Evolutionary conservation across 2,329 filamentous ascomycete genomes (phyloP).

Genomic region (Aspergillus quadricinctus): DNA sequence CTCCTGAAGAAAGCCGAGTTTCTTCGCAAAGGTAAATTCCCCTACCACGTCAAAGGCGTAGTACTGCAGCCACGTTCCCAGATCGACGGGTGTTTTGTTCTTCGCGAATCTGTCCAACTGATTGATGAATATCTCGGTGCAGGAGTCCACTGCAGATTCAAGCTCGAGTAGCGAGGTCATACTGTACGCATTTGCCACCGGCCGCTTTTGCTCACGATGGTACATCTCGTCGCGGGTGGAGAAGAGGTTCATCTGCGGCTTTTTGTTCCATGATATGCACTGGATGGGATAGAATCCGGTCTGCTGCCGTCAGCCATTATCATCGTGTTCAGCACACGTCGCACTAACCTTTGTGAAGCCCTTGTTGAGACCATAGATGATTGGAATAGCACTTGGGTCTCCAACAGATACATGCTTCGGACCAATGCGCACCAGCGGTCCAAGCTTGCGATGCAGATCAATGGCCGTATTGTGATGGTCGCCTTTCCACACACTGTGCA

Average conservation of each 20-base stretch:
- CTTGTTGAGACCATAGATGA: conserved; percentile 3
- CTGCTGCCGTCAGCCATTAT: neutral
- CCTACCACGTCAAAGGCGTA: conserved; percentile 42
- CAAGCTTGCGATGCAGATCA: conserved; percentile 1
- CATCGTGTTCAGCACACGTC: no score
- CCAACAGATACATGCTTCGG: conserved; percentile 5
- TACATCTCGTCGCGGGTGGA: conserved; percentile 16
- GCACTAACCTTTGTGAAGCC: conserved; percentile 4
- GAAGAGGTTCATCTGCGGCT: conserved; percentile 20
- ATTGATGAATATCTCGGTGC: conserved; percentile 15
- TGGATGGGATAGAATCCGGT: conserved; percentile 19
- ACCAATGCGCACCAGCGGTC: conserved; percentile 6
- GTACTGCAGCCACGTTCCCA: conserved; percentile 23
- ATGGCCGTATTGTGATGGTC: conserved; percentile 12
- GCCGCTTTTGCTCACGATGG: conserved; percentile 16
- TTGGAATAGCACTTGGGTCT: neutral
- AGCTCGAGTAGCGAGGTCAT: conserved; percentile 24
- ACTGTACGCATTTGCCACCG: conserved; percentile 24
- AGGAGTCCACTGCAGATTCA: conserved; percentile 23
- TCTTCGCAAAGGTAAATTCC: conserved; percentile 38
- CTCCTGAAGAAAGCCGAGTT: conserved; percentile 41
- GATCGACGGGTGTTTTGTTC: conserved; percentile 5
- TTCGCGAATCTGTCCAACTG: conserved; percentile 13
- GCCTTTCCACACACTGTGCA: conserved; percentile 16
- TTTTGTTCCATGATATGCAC: conserved; percentile 17